Base-by-base conservation (phyloP, 257 asterid species). In the Vinca minor region DNA sequence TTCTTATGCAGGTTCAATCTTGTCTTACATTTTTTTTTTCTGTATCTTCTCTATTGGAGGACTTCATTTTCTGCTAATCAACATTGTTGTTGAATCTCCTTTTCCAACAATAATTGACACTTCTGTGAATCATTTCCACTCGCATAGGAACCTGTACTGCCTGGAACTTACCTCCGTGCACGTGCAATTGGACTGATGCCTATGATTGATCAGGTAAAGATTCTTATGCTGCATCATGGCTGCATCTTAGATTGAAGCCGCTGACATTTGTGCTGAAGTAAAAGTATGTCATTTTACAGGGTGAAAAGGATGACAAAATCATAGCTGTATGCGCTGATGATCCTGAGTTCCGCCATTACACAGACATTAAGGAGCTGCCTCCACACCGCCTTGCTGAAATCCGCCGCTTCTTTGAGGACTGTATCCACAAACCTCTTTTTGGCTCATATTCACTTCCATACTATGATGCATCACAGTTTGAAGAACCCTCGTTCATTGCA, bases 151-250 rank as follows among this genome's bases (percentile, higher is more conserved):
- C 98, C 96, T 69, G 93, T 88, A 28, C 77, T 86, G 54, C 94
- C 96, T 32, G 93, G 95, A 31, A 86, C 88, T 61, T 91, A 62
- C 73, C 94, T 91, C 42, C 95, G 98, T 76, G 98, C 96, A 12
- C 94, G 94, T 73, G 96, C 96, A 5, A 91, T 91, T 68, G 98
- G 96, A n/a, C 76, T 91, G 74, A 88, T 91, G 96, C 98, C 96
- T 15, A 91, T 91, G 98, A 91, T 91, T 76, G 96, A 91, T 80
- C 98, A 88, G 93, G 97, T 87, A 65, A 72, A 55, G 17, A 25
- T 36, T 56, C 38, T 58, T 17, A 44, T 58, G 13, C 21, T 32
- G 17, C 5, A 21, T 21, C 34, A 3, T 4, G 53, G 32, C 41
- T 20, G 4, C 14, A 5, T 3, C 17, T 48, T 31, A 38, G 54